Percentiles rank a stretch among this genome's conserved stretches.
Conservation (phyloP, 257 asterid species). For the Solanum chmielewskii region DNA sequence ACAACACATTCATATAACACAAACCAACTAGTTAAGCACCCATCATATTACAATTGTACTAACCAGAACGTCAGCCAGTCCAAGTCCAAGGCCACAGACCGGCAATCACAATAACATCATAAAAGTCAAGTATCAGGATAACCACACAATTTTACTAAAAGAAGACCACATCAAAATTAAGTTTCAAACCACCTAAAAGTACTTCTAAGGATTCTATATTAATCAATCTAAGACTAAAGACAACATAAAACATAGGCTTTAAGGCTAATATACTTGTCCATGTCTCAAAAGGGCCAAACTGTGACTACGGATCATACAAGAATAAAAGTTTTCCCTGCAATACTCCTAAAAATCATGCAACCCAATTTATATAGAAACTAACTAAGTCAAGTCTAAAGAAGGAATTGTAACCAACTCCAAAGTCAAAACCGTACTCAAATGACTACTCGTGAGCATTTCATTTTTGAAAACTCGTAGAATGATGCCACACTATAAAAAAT, state of each 20-base stretch:
- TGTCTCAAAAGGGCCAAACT: too few species aligned
- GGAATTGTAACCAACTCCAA: background rate
- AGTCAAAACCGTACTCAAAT: background rate
- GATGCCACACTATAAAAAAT: background rate
- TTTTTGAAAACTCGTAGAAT: too few species aligned
- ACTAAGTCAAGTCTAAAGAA: background rate
- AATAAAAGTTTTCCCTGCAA: background rate
- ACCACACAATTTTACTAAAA: too few species aligned
- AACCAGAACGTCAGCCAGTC: too few species aligned
- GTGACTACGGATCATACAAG: background rate
- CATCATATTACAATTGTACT: too few species aligned
- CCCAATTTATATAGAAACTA: background rate
- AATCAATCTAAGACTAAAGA: background rate
- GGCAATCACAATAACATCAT: too few species aligned
- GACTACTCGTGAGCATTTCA: background rate
- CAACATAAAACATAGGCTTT: background rate
- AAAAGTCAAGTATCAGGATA: too few species aligned
- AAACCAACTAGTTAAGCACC: too few species aligned
- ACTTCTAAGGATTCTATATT: background rate
- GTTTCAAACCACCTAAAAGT: too few species aligned
- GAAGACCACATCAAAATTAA: too few species aligned
- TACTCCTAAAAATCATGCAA: background rate
- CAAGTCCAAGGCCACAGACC: too few species aligned
- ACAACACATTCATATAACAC: too few species aligned
- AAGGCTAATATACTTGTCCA: background rate